Base-by-base conservation (phyloP, 257 asterid genomes). In the Rhazya stricta region DNA sequence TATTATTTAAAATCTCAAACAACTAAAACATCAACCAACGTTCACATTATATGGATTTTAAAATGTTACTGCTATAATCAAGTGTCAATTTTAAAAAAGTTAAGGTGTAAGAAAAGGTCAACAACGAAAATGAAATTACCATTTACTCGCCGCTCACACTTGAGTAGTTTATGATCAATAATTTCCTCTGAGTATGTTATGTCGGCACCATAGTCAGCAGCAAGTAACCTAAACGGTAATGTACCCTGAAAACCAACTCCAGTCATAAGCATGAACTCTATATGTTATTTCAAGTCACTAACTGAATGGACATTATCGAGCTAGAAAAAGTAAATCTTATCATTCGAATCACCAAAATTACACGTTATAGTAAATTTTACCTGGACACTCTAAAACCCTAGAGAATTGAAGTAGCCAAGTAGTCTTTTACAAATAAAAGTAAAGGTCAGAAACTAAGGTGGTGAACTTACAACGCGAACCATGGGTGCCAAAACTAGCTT, bases 101-200 rank as follows among this genome's bases (percentile, higher is more conserved):
- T 63, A 16, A 4, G 6, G 37, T 37, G 2, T 16, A 37, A 66
- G 15, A 0, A 66, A 37, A 37, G 6, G 25, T 27, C 50, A 37
- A 66, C 18, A 39, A 73, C 61, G 46, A 65, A 41, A 43, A 48
- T 10, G 8, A 60, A 76, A 67, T n/a, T 74, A 88, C 96, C 94
- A 79, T 94, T 94, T 73, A 89, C 58, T 69, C 87, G 84, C 9
- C 96, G 88, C 69, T 91, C 96, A 75, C 98, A 91, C 88, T 91
- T 94, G 80, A 94, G 85, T 72, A 94, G 74, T 75, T 90, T 94
- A 82, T 90, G 98, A 76, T 94, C 98, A 78, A 94, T 94, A 82
- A 94, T 91, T 87, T 94, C 98, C 85, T 94, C 98, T 19, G 96
- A 94, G 10, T 91, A 94, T 36, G 96, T 88, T 74, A 94, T 86